These are phyloP conservation scores for Fusarium gaditjirri DNA, from an alignment of 2,329 filamentous ascomycete genomes.

Conservation along the genomic window DNA sequence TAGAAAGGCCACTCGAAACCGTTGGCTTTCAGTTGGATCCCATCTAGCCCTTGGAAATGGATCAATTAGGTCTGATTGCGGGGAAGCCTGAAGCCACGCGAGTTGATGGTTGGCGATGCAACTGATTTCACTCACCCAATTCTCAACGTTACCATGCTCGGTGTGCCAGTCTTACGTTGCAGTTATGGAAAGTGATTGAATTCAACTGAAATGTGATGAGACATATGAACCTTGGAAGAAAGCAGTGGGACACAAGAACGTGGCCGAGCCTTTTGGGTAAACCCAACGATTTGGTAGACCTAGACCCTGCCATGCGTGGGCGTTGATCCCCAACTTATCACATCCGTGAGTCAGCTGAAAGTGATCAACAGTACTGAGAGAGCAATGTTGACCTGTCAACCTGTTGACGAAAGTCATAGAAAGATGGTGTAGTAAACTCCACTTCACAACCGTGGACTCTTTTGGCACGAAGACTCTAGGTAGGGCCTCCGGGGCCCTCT, in stretches of 20 bases:
- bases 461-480: neutral
- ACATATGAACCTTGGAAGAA: neutral
- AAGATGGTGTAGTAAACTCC: neutral
- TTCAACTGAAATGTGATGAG: conserved; percentile 17
- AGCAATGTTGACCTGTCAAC: neutral
- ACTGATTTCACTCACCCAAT: conserved; percentile 9
- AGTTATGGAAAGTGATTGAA: neutral
- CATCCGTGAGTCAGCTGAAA: conserved; percentile 12
- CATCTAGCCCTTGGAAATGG: neutral
- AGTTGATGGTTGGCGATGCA: conserved; percentile 18
- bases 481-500: neutral
- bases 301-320: neutral
- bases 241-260: neutral
- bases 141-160: conserved; percentile 5
- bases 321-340: conserved; percentile 18
- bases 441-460: neutral
- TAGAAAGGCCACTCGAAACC: neutral
- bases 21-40: neutral
- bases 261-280: neutral
- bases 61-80: conserved; percentile 5
- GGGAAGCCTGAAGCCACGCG: conserved; percentile 29
- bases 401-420: neutral
- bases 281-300: neutral
- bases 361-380: neutral
- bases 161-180: neutral